Conservation (phyloP, 805 yeast genomes). For the Metschnikowia lachancei region DNA sequence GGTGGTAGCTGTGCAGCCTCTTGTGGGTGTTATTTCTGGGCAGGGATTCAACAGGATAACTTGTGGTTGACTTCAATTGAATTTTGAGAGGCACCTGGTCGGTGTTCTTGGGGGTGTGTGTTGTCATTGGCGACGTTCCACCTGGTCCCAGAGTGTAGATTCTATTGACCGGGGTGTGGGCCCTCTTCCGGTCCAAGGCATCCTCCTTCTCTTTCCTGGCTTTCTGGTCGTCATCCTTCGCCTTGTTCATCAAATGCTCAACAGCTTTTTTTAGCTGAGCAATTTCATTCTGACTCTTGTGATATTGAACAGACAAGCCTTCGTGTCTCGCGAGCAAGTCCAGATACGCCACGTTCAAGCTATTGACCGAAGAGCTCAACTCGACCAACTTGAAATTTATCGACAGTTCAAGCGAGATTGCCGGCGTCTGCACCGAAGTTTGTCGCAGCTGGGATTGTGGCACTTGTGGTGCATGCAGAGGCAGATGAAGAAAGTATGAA, state of each 20-base stretch:
- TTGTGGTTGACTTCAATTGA: constrained; percentile 11
- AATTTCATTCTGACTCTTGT: constrained; percentile 51
- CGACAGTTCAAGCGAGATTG: constrained; percentile 16
- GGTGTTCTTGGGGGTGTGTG: constrained; percentile 5
- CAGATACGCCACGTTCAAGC: constrained; percentile 42
- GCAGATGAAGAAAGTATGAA: constrained; percentile 15
- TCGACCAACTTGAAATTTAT: constrained; percentile 33
- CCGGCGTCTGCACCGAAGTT: constrained; percentile 18
- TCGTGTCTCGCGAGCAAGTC: constrained; percentile 47
- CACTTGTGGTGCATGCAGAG: constrained; percentile 11
- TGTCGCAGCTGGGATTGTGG: constrained; percentile 21
- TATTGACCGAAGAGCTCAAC: constrained; percentile 35
- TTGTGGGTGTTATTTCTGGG: constrained; percentile 1
- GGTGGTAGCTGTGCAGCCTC: constrained; percentile 11
- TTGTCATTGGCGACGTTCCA: constrained; percentile 18
- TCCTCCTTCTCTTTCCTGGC: constrained; percentile 6
- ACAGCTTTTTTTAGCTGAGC: constrained; percentile 49
- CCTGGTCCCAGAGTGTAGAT: constrained; percentile 10
- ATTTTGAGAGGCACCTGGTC: constrained; percentile 12
- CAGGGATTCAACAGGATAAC: neutral
- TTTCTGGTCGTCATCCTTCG: neutral
- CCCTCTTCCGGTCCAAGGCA: constrained; percentile 8
- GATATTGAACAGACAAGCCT: constrained; percentile 45
- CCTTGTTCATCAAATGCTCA: constrained; percentile 24
- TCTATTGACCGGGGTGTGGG: constrained; percentile 15